Evolutionary conservation across 805 yeast genomes (phyloP).

Genomic region (Saccharomycopsis synnaedendra): DNA sequence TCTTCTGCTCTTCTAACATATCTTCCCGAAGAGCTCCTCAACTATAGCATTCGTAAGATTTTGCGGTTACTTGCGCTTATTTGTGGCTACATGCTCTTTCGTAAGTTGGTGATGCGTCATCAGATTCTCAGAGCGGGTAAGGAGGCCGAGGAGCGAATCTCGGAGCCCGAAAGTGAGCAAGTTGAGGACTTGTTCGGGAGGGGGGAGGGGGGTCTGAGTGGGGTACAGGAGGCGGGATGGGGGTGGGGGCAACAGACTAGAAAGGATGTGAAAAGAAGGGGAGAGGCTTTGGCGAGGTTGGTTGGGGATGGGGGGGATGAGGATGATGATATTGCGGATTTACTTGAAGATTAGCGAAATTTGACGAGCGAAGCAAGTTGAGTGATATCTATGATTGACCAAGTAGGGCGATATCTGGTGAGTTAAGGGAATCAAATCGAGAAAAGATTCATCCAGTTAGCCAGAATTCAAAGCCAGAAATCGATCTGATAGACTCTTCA

Average conservation of each 20-base stretch:
- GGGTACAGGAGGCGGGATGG: slow-evolving; percentile 14
- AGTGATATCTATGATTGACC: too few relatives aligned
- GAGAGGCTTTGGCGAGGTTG: slow-evolving; percentile 1
- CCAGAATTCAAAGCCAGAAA: too few relatives aligned
- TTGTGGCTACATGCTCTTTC: slow-evolving; percentile 12
- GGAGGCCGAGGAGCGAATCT: neutral
- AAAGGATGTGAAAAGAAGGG: slow-evolving; percentile 8
- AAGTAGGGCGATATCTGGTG: too few relatives aligned
- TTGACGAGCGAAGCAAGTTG: too few relatives aligned
- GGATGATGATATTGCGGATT: slow-evolving; percentile 15
- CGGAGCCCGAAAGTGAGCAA: slow-evolving; percentile 1
- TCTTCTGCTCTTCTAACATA: slow-evolving; percentile 2
- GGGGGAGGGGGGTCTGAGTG: slow-evolving; percentile 3
- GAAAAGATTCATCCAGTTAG: too few relatives aligned
- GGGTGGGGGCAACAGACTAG: slow-evolving; percentile 15
- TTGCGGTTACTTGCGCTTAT: slow-evolving; percentile 7
- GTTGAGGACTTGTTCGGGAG: slow-evolving; percentile 11
- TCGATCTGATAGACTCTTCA: too few relatives aligned
- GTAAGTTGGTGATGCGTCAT: slow-evolving; percentile 10
- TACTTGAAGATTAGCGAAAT: neutral
- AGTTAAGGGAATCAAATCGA: too few relatives aligned
- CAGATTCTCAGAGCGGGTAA: slow-evolving; percentile 9
- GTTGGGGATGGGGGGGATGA: slow-evolving; percentile 6
- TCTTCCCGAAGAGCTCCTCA: slow-evolving; percentile 10
- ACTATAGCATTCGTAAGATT: slow-evolving; percentile 7